Conservation (phyloP, 176 grass and related monocot species). For the Zoysia pacifica region DNA sequence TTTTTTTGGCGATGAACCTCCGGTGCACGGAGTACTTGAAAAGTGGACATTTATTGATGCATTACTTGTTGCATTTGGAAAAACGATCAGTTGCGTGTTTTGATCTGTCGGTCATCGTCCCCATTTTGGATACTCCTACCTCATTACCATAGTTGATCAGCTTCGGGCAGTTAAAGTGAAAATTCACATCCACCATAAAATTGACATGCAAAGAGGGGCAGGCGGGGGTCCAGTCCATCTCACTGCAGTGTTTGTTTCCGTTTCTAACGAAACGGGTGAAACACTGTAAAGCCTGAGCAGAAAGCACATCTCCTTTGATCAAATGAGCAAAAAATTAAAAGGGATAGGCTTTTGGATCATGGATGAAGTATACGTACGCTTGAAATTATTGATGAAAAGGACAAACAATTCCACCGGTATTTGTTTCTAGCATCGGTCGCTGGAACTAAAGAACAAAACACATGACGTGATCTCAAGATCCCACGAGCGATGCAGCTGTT, state of each 20-base stretch:
- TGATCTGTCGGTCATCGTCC: background rate
- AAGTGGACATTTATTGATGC: conserved; percentile 17
- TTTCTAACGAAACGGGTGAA: background rate
- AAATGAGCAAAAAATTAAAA: background rate
- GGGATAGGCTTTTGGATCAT: background rate
- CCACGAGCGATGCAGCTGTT: background rate
- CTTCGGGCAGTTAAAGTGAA: too few relatives aligned
- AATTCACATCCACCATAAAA: too few relatives aligned
- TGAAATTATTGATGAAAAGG: conserved; percentile 17
- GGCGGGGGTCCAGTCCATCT: too few relatives aligned
- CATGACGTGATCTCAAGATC: conserved; percentile 25
- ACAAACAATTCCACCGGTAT: background rate
- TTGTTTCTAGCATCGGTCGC: conserved; percentile 34
- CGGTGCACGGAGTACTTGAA: background rate
- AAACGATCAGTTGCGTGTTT: background rate
- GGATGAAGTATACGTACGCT: background rate
- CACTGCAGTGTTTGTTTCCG: background rate
- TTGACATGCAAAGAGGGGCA: too few relatives aligned
- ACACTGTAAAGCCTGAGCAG: background rate
- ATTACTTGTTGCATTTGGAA: background rate
- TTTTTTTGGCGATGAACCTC: background rate
- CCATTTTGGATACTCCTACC: background rate
- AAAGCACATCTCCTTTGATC: background rate
- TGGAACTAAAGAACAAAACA: background rate
- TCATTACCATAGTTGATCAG: background rate